Evolutionary conservation across 1,139 yeast species (phyloP), one percentile per base, ranked within the genome.

Genomic region (Lodderomyces pseudojiufengensis): DNA sequence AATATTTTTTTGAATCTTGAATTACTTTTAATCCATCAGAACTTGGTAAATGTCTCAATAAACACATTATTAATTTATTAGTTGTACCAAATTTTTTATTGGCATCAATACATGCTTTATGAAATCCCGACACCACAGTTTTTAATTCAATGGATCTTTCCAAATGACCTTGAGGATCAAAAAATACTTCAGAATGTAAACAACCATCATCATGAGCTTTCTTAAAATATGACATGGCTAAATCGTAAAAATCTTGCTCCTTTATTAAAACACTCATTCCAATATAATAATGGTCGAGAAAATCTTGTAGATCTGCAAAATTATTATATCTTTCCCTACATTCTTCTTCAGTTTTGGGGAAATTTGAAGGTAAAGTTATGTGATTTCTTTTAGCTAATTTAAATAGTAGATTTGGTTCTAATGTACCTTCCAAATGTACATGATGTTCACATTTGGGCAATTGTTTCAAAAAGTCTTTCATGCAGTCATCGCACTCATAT

Each of bases 381-480:
- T 54, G 54, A 52, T 80, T 77, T 58, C 82, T 70, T 46, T 63
- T 50, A 2, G 92, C 87, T 38, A 84, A 63, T 40, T 77, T 73
- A 59, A 83, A 81, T 40, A 84, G 62, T 26, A 84, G 65, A 30
- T 73, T 73, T 9, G 94, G 94, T 46, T 81, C 86, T 39, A 84
- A 59, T 24, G 94, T 84, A 25, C 95, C 95, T 63, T 84, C 94
- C 36, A 84, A 58, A 57, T 84, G 94, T 38, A 84, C 76, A 51
- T 84, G 94, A 52, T 84, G 92, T 56, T 84, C 94, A 65, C 92
- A 84, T 57, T 84, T 84, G 38, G 94, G 92, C 32, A 84, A 63
- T 45, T 80, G 87, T 29, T 59, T 62, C 38, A 84, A 69, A 57
- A 83, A 84, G 33, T 46, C 44, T 20, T 48, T 45, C 46, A 57